Evolutionary conservation across 768 basidiomycete genomes (phyloP), one percentile per base, ranked within the genome.

Genomic region (Suillus fuscotomentosus): DNA sequence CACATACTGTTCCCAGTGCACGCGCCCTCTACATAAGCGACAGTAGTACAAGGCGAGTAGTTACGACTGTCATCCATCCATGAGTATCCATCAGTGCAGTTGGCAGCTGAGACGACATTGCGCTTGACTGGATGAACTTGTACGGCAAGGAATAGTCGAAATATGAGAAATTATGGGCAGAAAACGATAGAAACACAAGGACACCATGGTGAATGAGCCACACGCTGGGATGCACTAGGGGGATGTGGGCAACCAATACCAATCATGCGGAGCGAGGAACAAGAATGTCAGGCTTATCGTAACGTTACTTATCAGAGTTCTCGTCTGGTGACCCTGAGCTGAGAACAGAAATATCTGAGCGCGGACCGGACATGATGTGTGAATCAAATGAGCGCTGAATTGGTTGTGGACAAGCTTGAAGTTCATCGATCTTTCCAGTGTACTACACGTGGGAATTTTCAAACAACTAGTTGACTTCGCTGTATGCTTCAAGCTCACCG

Each of bases 1-100:
- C 2, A 71, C 74, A 64, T 65, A 41, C 74, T 66, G 24, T 76
- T 68, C 47, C 70, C 75, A 2, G 5, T 61, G 24, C 74, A 75
- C 38, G 74, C 72, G 20, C 59, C 72, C 14, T 77, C 72, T 59
- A 76, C 74, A 51, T 73, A 75, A 3, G 74, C 73, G 9, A 70
- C 75, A 2, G 60, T 48, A 39, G 68, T 54, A 64, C 75, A 76
- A 3, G 75, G 67, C n/a, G 27, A 60, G 17, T 48, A 0, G 39
- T 38, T 31, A 17, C 70, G 67, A 1, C 41, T 50, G 20, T 67
- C 69, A 34, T 73, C 43, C 74, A 75, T 75, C 74, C 74, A 75
- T 6, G 42, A 38, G 65, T 71, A 72, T 3, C 51, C 61, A 5
- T 55, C 0, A 20, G 36, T 54, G 56, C 74, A 75, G 0, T 56